Evolutionary conservation across 169 alveolate species (phyloP), one percentile per base, ranked within the genome.

Genomic region (Babesia ovata): DNA sequence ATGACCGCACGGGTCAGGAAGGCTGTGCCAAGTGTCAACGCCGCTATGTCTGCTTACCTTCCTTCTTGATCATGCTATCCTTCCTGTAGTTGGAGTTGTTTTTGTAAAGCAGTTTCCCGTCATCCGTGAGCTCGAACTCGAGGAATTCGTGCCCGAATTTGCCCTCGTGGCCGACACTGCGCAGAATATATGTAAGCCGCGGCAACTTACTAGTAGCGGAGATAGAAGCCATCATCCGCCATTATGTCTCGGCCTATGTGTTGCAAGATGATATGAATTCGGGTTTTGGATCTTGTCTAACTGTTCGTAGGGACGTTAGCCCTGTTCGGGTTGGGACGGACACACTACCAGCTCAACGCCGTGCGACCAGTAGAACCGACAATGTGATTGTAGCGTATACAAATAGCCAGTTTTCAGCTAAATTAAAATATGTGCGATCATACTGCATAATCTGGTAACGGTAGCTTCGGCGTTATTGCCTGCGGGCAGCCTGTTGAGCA

Each of bases 101-200:
- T 16, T 99, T 98, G 87, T 97, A 98, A 52, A 99, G 88, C 75
- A 97, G 87, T 69, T 98, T 75, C 16, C 99, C 99, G 72, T 96
- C 96, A 8, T 92, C 85, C 22, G 92, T 89, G 82, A 98, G 75
- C 85, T 98, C 99, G 84, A 96, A 97, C 88, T 98, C 99, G 46
- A 98, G 91, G 85, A 97, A 98, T 81, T 98, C 99, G 77, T 96
- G 99, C 24, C 99, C 99, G 91, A 93, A 96, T 72, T 91, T 88
- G 71, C 92, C 85, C 67, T 89, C 92, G 72, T 89, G 94, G 11
- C 94, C 94, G 75, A 89, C 92, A 60, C 94, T 89, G 67, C n/a
- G 63, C 42, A 28, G 19, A 36, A 39, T 74, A 21, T 19, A n/a
- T 10, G 17, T 0, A 12, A 44, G 10, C 21, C 19, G 42, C 24